Conservation (phyloP, 257 asterid genomes). For the Salvia hispanica region DNA sequence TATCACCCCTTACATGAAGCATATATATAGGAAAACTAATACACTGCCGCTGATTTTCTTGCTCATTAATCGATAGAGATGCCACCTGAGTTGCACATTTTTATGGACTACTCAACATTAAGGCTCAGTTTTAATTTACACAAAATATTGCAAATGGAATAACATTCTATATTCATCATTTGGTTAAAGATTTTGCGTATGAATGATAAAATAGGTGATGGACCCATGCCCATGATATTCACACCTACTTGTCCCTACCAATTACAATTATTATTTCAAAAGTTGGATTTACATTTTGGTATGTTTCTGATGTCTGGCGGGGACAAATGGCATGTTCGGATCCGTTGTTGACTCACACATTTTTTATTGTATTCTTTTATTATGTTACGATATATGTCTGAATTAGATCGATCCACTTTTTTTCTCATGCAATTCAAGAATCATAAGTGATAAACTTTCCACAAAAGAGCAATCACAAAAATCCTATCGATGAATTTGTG, state of each 20-base stretch:
- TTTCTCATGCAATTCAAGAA: background rate
- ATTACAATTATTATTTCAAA: conserved; percentile 19
- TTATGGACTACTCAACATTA: no score
- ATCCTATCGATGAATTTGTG: conserved; percentile 11
- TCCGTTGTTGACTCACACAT: background rate
- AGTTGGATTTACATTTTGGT: conserved; percentile 3
- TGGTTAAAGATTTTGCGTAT: no score
- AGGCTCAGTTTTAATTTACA: no score
- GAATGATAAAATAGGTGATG: background rate
- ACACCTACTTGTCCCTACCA: conserved; percentile 31
- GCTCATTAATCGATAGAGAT: no score
- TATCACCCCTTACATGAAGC: no score
- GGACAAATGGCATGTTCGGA: conserved; percentile 29
- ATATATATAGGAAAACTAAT: no score
- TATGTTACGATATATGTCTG: conserved; percentile 8
- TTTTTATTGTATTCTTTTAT: background rate
- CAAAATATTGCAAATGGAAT: no score
- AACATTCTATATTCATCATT: no score
- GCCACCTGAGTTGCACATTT: no score
- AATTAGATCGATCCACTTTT: background rate
- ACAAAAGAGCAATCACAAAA: conserved; percentile 11
- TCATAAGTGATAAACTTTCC: background rate
- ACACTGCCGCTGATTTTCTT: no score
- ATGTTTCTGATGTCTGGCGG: background rate
- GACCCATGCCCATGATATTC: conserved; percentile 16